Evolutionary conservation across 371 early-diverging fungal species (phyloP).

Genomic region (Batrachochytrium dendrobatidis): DNA sequence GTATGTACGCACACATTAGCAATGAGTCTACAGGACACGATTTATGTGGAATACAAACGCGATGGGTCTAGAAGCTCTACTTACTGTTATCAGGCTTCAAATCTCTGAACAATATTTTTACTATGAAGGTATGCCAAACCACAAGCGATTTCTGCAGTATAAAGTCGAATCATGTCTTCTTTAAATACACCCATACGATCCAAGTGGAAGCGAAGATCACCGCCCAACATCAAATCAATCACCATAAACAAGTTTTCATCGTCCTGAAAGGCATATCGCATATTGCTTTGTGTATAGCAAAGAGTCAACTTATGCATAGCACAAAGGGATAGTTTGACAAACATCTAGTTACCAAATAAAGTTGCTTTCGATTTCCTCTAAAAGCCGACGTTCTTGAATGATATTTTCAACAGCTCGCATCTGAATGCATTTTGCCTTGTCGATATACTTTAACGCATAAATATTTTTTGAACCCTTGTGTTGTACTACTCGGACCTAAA

Average conservation of each 20-base stretch:
- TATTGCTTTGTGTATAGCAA: slow-evolving; percentile 16
- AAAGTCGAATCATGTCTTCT: slow-evolving; percentile 66
- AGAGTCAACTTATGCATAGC: neutral
- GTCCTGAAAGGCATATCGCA: slow-evolving; percentile 50
- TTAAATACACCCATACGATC: slow-evolving; percentile 46
- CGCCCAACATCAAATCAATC: slow-evolving; percentile 46
- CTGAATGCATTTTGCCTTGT: slow-evolving; percentile 44
- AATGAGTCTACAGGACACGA: neutral
- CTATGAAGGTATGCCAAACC: slow-evolving; percentile 70
- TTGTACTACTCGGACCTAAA: slow-evolving; percentile 38
- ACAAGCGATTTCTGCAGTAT: slow-evolving; percentile 68
- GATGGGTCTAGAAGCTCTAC: neutral
- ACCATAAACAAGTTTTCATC: slow-evolving; percentile 49
- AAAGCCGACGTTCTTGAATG: slow-evolving; percentile 42
- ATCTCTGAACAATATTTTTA: slow-evolving; percentile 69
- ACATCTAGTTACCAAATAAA: slow-evolving; percentile 37
- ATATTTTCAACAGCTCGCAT: slow-evolving; percentile 46
- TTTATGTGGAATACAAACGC: neutral
- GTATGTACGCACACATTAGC: neutral
- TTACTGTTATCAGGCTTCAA: slow-evolving; percentile 40
- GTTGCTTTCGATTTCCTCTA: slow-evolving; percentile 42
- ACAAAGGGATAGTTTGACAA: neutral
- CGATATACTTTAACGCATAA: slow-evolving; percentile 51
- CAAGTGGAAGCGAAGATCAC: slow-evolving; percentile 42
- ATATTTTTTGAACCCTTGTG: slow-evolving; percentile 32